Evolutionary conservation across 2,329 filamentous ascomycete genomes (phyloP).

Genomic region (Cercospora janseana): DNA sequence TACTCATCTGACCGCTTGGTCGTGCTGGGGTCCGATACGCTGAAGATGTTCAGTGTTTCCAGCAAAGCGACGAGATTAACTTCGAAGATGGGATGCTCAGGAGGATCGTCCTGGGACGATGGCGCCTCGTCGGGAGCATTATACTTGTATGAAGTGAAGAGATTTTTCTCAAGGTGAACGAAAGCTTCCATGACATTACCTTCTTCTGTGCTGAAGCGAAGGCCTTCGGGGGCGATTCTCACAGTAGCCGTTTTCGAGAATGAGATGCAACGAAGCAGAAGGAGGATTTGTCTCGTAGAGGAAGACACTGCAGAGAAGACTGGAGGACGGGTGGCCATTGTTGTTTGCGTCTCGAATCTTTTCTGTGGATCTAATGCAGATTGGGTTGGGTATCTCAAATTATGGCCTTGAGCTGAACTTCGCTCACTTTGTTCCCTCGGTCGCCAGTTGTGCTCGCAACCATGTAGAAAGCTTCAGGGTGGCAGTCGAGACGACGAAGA

Average conservation of each 20-base stretch:
- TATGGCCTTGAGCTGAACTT: background rate
- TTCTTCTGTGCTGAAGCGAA: conserved; percentile 86
- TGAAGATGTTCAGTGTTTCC: conserved; percentile 94
- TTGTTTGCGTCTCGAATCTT: conserved; percentile 23
- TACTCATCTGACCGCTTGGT: conserved; percentile 38
- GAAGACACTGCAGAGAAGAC: conserved; percentile 74
- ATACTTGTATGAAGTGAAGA: conserved; percentile 84
- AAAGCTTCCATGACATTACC: conserved; percentile 85
- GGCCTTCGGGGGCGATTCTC: conserved; percentile 80
- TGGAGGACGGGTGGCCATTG: conserved; percentile 46
- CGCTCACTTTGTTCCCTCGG: background rate
- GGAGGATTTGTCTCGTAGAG: conserved; percentile 72
- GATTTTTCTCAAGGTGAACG: conserved; percentile 80
- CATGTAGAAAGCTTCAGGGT: conserved; percentile 17
- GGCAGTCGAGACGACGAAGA: conserved; percentile 25
- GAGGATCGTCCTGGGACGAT: conserved; percentile 39
- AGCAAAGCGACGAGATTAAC: conserved; percentile 83
- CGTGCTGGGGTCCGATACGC: conserved; percentile 54
- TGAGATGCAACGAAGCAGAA: conserved; percentile 61
- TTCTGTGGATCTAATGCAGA: too few species aligned
- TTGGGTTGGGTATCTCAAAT: conserved; percentile 13
- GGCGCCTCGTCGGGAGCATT: conserved; percentile 50
- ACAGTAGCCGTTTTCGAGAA: conserved; percentile 60
- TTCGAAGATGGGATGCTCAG: conserved; percentile 69
- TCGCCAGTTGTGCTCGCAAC: background rate